phyloP scores from a whole-genome alignment of 352 stramenopile genomes.

The Aphanomyces invadans region DNA sequence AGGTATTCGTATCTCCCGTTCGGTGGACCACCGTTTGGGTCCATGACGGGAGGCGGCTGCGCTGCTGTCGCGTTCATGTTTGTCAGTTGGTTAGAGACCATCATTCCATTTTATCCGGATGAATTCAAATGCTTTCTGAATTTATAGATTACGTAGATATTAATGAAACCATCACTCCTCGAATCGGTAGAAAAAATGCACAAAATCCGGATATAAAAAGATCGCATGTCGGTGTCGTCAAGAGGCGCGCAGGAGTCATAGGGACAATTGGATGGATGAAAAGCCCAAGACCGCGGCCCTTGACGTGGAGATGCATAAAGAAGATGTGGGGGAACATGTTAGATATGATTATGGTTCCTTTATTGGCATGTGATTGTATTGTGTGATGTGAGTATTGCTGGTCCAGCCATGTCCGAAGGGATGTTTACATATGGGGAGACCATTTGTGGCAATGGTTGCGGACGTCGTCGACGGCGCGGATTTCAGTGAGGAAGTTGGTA shows the following conservation, averaged over 20 bases:
- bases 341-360: too few relatives aligned
- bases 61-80: not conserved
- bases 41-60: not conserved
- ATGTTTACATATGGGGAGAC: conserved; percentile 51
- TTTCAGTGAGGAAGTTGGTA: conserved; percentile 49
- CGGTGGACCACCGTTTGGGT: not conserved
- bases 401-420: not conserved
- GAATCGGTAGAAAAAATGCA: too few relatives aligned
- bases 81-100: not conserved
- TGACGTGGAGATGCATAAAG: too few relatives aligned
- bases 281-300: not conserved
- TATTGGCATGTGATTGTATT: not conserved
- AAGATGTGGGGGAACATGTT: too few relatives aligned
- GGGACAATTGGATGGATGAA: too few relatives aligned
- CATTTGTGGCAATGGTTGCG: conserved; percentile 63
- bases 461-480: conserved; percentile 48
- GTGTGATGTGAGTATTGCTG: not conserved
- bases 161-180: too few relatives aligned
- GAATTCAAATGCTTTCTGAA: not conserved
- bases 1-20: conserved; percentile 53
- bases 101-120: not conserved
- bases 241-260: too few relatives aligned
- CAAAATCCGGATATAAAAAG: too few relatives aligned
- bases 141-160: not conserved
- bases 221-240: too few relatives aligned